A percentile compares a stretch with the other conserved stretches of the same genome.
These are phyloP conservation scores for sorghum (Sorghum bicolor) DNA, from an alignment of 176 grass and related monocot species.

Conservation along the genomic window DNA sequence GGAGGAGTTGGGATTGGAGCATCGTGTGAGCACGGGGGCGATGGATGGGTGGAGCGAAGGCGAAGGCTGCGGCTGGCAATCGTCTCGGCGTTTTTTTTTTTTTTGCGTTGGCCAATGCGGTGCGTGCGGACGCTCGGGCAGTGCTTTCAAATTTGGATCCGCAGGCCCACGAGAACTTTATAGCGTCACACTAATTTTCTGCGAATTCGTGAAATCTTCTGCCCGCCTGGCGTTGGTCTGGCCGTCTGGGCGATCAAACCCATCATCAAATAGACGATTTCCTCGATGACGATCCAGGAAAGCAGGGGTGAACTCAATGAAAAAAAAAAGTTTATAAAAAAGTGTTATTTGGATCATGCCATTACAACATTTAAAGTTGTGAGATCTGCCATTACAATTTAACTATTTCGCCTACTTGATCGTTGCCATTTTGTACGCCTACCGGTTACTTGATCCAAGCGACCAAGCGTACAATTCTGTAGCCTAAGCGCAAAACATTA, in stretches of 20 bases:
- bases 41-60: background rate
- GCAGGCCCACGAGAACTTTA: background rate
- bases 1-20: conserved; percentile 26
- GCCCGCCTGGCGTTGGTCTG: background rate
- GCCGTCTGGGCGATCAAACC: background rate
- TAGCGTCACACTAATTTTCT: background rate
- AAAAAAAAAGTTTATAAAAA: background rate
- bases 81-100: background rate
- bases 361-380: too few species aligned
- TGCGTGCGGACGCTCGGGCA: background rate
- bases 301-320: background rate
- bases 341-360: too few species aligned
- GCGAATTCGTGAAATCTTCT: background rate
- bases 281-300: background rate
- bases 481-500: background rate
- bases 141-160: background rate
- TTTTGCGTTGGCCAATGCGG: background rate
- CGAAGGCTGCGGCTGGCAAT: background rate
- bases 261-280: background rate
- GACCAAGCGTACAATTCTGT: background rate
- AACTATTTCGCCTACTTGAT: too few species aligned
- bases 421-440: too few species aligned
- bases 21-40: conserved; percentile 13
- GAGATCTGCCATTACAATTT: too few species aligned
- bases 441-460: too few species aligned